A percentile compares a stretch with the other conserved stretches of the same genome.
These are phyloP conservation scores for Geotrichum citri-aurantii DNA, from an alignment of 1,139 yeast species.

Conservation along the genomic window DNA sequence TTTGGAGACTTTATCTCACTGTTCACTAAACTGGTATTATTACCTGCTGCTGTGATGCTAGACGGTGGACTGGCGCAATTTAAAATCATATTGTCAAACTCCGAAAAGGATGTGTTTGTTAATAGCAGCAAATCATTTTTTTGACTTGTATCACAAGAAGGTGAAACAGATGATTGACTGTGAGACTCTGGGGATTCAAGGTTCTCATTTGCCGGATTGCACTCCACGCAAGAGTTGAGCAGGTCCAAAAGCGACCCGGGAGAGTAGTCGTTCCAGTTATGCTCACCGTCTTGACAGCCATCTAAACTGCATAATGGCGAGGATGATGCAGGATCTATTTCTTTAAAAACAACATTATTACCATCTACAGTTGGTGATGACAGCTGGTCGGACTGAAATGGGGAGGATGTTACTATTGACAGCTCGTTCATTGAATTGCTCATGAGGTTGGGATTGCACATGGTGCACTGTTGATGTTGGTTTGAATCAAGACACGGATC, in stretches of 20 bases:
- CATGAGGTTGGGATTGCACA: conserved; percentile 10
- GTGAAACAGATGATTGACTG: not conserved
- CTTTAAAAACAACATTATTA: not conserved
- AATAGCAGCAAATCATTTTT: not conserved
- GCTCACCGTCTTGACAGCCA: not conserved
- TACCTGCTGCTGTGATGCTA: not conserved
- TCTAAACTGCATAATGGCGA: conserved; percentile 4
- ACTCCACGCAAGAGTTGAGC: not conserved
- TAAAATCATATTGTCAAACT: not conserved
- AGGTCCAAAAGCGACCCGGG: not conserved
- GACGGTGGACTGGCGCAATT: not conserved
- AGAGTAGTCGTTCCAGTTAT: not conserved
- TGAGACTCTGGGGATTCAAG: not conserved
- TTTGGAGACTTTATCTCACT: not conserved
- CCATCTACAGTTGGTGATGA: not conserved
- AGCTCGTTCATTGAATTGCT: conserved; percentile 11
- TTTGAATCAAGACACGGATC: not conserved
- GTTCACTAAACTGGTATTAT: not conserved
- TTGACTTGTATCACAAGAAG: not conserved
- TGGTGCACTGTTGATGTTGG: not conserved
- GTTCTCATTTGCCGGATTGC: not conserved
- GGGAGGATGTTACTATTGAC: not conserved
- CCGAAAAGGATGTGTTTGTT: not conserved
- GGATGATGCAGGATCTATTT: not conserved
- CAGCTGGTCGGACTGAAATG: not conserved